Evolutionary conservation across 1,284 basidiomycete species (phyloP).

Genomic region (Pascua sp.): DNA sequence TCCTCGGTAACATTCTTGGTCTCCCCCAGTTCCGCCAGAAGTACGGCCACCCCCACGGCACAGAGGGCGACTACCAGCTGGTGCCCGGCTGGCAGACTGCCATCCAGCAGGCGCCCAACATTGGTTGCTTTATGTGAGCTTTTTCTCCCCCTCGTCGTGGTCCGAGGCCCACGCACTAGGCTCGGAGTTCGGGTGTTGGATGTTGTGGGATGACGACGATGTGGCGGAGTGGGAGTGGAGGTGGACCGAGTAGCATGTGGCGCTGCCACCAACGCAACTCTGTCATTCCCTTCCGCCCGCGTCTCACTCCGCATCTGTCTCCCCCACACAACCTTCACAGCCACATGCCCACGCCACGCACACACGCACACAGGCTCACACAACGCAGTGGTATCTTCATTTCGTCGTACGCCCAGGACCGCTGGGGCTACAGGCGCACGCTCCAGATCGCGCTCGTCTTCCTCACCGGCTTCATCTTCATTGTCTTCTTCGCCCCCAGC

Average conservation of each 20-base stretch:
- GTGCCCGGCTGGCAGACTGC: conserved; percentile 26
- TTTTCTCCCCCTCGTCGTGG: not conserved
- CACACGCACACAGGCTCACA: not conserved
- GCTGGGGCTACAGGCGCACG: conserved; percentile 26
- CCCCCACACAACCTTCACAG: no score
- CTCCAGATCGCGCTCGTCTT: conserved; percentile 31
- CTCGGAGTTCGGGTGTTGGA: no score
- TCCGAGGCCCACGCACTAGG: not conserved
- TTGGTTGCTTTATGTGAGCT: conserved; percentile 24
- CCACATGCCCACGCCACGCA: no score
- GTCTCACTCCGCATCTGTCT: not conserved
- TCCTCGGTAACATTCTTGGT: conserved; percentile 12
- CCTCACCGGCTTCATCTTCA: conserved; percentile 32
- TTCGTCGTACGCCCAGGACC: conserved; percentile 20
- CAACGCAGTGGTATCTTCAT: conserved; percentile 21
- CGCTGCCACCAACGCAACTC: not conserved
- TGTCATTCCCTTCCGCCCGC: conserved; percentile 7
- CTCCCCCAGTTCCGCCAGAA: conserved; percentile 13
- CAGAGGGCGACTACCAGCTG: conserved; percentile 22
- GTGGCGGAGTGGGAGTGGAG: no score
- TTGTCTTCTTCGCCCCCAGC: conserved; percentile 45
- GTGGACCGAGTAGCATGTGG: no score
- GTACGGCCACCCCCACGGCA: conserved; percentile 6
- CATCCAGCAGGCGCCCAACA: conserved; percentile 19
- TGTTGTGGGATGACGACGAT: not conserved